A percentile compares a stretch with the other conserved stretches of the same genome.
Evolutionary conservation across 2,329 filamentous ascomycete species (phyloP).

Genomic region (Pseudopyricularia cyperi): DNA sequence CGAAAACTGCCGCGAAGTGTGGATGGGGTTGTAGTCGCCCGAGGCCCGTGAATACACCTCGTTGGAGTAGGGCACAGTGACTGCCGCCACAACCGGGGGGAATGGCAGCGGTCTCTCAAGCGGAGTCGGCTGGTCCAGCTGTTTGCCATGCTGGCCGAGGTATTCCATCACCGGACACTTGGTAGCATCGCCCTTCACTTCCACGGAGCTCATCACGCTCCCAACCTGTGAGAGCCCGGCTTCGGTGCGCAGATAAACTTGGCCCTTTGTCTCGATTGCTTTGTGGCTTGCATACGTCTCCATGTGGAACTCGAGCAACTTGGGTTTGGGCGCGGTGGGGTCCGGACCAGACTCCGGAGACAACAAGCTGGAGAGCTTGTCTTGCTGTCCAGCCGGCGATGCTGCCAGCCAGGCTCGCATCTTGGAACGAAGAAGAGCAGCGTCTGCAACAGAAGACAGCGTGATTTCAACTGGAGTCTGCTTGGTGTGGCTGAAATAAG

Average conservation of each 20-base stretch:
- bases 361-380: not conserved
- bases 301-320: not conserved
- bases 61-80: not conserved
- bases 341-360: not conserved
- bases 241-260: not conserved
- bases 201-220: not conserved
- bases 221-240: not conserved
- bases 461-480: not conserved
- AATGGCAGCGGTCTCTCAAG: not conserved
- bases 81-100: not conserved
- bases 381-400: not conserved
- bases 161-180: not conserved
- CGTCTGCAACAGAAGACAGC: not conserved
- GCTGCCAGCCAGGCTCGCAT: not conserved
- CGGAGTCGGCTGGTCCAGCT: not conserved
- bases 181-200: not conserved
- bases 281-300: not conserved
- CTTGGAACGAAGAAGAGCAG: not conserved
- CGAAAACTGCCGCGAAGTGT: slow-evolving; percentile 21
- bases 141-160: not conserved
- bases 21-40: slow-evolving; percentile 26
- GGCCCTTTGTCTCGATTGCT: not conserved
- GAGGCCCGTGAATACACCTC: slow-evolving; percentile 28
- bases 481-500: not conserved
- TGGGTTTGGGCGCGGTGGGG: not conserved